phyloP scores from a whole-genome alignment of 164 flowering plant genomes.

The Tetrastigma voinierianum region DNA sequence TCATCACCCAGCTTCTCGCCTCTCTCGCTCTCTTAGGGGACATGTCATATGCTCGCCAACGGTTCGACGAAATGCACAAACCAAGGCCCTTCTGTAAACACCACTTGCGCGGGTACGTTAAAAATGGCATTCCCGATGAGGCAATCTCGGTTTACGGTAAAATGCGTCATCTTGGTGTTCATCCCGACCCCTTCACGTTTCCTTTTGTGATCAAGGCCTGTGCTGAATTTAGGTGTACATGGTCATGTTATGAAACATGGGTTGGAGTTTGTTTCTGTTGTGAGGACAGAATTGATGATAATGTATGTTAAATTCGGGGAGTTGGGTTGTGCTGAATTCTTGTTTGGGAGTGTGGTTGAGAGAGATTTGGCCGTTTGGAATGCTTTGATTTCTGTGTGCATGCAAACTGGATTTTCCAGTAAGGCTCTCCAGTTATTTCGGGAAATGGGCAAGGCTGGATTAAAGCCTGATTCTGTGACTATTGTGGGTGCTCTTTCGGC shows the following conservation, averaged over 20 bases:
- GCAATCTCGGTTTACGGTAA: conserved; percentile 21
- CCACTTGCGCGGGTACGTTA: conserved; percentile 37
- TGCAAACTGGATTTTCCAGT: conserved; percentile 33
- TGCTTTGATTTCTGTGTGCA: conserved; percentile 39
- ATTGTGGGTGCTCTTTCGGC: conserved; percentile 34
- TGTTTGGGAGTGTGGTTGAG: conserved; percentile 29
- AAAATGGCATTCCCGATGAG: conserved; percentile 20
- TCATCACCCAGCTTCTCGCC: conserved; percentile 31
- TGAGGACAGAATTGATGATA: conserved; percentile 37
- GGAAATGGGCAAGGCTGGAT: conserved; percentile 25
- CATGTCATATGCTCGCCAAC: conserved; percentile 33
- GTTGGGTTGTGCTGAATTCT: conserved; percentile 28
- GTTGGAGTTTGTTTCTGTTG: conserved; percentile 29
- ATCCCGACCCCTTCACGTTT: conserved; percentile 42
- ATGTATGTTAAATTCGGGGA: conserved; percentile 38
- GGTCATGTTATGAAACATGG: conserved; percentile 35
- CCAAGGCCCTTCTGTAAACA: conserved; percentile 43
- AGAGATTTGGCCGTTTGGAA: conserved; percentile 50
- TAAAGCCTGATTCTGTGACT: conserved; percentile 32
- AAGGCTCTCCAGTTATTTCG: conserved; percentile 30
- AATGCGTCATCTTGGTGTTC: conserved; percentile 29
- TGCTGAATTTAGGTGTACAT: conserved; percentile 24
- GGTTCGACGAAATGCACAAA: conserved; percentile 47
- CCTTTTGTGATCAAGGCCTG: conserved; percentile 43
- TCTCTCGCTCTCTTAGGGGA: conserved; percentile 21